Evolutionary conservation across 176 grass and related monocot species (phyloP), one percentile per base, ranked within the genome.

Genomic region (Aegilops speltoides): DNA sequence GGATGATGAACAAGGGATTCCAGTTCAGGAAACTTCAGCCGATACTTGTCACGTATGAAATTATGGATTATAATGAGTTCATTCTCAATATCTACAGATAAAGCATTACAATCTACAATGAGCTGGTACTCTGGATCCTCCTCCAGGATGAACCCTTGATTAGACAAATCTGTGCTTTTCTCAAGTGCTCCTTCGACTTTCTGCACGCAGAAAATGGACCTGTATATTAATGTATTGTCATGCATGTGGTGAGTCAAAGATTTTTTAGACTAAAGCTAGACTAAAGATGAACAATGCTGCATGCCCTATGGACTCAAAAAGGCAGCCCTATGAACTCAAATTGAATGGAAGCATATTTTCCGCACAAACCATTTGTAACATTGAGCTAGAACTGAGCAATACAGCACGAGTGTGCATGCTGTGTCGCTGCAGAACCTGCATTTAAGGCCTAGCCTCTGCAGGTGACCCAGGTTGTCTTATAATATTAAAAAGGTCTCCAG

Each of bases 61-160:
- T 98, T 98, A 80, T 98, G 95, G 17, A 98, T 95, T 89, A 98
- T 98, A 73, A 92, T 89, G 76, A 95, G 95, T 64, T 95, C 95
- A 88, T 98, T 95, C 70, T 98, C 95, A 77, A 93, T 95, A 62
- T 98, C 91, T 13, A 95, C 95, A 46, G 95, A 98, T 64, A 98
- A 88, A 38, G 93, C 73, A 85, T 98, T 98, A 84, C 91, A 95
- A 83, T 95, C 89, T 13, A 95, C 95, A 83, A 95, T 97, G 68
- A 97, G 90, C 80, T 97, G 95, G 79, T 97, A 94, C 38, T 93
- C 92, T 33, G 90, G 90, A 85, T 97, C 95, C 71, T 97, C 90
- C 63, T 97, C 90, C 23, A 97, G 80, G 29, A 91, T 89, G 82
- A 82, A 85, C 32, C 83, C 84, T 84, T 94, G 86, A 88, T 46